Conservation (phyloP, 2,329 filamentous ascomycete genomes). For the Calonectria pteridis region DNA sequence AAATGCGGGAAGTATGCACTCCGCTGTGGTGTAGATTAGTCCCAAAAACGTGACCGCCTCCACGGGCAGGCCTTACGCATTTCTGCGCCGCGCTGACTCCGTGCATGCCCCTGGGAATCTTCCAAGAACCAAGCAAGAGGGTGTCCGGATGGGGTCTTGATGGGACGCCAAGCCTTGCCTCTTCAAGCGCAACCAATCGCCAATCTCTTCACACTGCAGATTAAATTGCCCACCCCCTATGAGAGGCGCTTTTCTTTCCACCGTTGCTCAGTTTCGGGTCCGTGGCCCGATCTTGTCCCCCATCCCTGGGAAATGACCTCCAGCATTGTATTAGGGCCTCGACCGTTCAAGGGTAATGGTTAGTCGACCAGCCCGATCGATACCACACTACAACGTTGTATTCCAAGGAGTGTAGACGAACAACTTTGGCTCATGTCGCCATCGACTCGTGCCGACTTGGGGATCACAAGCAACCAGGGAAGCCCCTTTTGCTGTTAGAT, state of each 20-base stretch:
- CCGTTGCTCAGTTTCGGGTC: not conserved
- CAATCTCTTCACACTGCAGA: conserved; percentile 31
- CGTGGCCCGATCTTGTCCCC: conserved; percentile 21
- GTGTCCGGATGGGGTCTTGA: conserved; percentile 22
- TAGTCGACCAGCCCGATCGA: not conserved
- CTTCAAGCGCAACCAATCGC: conserved; percentile 37
- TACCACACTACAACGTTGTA: conserved; percentile 14
- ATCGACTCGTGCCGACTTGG: not conserved
- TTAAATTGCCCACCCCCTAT: conserved; percentile 41
- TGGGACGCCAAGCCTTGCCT: conserved; percentile 29
- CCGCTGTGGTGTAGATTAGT: not conserved
- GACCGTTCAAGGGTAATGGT: not conserved
- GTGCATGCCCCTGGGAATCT: conserved; percentile 31
- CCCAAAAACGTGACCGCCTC: not conserved
- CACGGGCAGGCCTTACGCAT: conserved; percentile 22
- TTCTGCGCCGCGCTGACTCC: conserved; percentile 21
- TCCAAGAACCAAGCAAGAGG: conserved; percentile 24
- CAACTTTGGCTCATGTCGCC: conserved; percentile 1
- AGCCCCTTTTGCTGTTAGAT: not conserved
- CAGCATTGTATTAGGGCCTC: not conserved
- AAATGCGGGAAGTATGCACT: not conserved
- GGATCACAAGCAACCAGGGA: not conserved
- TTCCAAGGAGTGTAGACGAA: not conserved
- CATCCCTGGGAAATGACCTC: not conserved
- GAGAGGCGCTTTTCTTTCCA: conserved; percentile 16